A percentile compares a stretch with the other conserved stretches of the same genome.
These are phyloP conservation scores for Cystobasidium slooffiae DNA, from an alignment of 1,284 basidiomycete genomes.

Conservation along the genomic window DNA sequence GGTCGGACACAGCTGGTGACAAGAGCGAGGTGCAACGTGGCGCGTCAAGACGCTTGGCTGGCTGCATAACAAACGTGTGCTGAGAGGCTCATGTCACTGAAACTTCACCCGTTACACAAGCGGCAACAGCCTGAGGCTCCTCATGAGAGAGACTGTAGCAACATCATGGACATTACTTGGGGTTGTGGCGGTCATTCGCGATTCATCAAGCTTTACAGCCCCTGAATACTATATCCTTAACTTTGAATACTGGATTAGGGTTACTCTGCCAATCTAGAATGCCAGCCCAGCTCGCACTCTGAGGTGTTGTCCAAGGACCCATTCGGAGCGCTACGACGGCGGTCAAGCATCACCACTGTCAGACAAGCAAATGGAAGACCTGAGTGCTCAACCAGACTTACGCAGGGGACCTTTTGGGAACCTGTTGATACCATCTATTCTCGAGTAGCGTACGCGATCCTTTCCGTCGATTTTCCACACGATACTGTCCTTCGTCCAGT, in stretches of 20 bases:
- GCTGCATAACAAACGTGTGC: no score
- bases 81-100: no score
- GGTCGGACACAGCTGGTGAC: no score
- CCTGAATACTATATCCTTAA: conserved; percentile 1
- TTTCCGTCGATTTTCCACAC: conserved; percentile 11
- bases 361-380: not conserved
- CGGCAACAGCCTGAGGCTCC: no score
- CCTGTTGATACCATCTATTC: not conserved
- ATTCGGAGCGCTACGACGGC: not conserved
- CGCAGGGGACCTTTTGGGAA: conserved; percentile 8
- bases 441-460: conserved; percentile 5
- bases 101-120: no score
- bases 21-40: no score
- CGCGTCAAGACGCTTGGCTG: no score
- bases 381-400: not conserved
- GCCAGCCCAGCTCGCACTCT: conserved; percentile 15
- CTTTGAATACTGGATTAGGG: not conserved
- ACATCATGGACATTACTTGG: no score
- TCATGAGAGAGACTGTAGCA: no score
- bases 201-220: conserved; percentile 4
- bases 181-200: not conserved
- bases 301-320: conserved; percentile 21
- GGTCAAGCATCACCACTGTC: not conserved
- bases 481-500: conserved; percentile 3
- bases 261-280: conserved; percentile 10